phyloP scores from a whole-genome alignment of 257 asterid species.

The Solanum lycopersicoides region DNA sequence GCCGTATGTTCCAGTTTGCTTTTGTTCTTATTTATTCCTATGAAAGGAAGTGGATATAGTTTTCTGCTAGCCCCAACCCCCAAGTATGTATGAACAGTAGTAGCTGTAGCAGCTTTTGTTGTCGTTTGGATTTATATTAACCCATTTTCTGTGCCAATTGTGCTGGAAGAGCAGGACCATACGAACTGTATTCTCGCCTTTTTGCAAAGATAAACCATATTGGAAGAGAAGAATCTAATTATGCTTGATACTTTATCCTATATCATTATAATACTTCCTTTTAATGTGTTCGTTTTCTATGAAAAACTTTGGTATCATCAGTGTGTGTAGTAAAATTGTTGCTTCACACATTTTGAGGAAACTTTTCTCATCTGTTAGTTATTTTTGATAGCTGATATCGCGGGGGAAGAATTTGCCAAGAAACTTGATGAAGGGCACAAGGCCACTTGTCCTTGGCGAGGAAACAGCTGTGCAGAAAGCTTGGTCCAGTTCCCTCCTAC shows the following conservation, averaged over 20 bases:
- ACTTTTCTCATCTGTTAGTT: slow-evolving; percentile 13
- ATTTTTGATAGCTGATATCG: slow-evolving; percentile 46
- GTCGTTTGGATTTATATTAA: not conserved
- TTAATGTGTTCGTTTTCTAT: not conserved
- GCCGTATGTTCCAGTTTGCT: not conserved
- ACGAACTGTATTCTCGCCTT: not conserved
- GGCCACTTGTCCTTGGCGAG: slow-evolving; percentile 82
- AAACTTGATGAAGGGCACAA: slow-evolving; percentile 82
- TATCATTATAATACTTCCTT: not conserved
- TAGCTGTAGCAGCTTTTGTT: not conserved
- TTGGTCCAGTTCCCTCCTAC: slow-evolving; percentile 99
- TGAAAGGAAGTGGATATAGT: not conserved
- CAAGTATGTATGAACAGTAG: not conserved
- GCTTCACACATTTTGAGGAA: not conserved
- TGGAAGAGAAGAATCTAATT: not conserved
- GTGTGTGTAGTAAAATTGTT: slow-evolving; percentile 1
- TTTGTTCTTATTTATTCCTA: not conserved
- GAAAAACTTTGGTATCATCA: not conserved
- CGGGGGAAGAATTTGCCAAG: slow-evolving; percentile 70
- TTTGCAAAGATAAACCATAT: not conserved
- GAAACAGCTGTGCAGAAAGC: slow-evolving; percentile 90
- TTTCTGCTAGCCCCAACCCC: not conserved
- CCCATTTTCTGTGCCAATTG: not conserved
- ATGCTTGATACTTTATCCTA: not conserved
- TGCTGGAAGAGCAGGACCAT: not conserved